Evolutionary conservation across 192 early-diverging fungal genomes (phyloP), one percentile per base, ranked within the genome.

Genomic region (Rhizophagus clarus): DNA sequence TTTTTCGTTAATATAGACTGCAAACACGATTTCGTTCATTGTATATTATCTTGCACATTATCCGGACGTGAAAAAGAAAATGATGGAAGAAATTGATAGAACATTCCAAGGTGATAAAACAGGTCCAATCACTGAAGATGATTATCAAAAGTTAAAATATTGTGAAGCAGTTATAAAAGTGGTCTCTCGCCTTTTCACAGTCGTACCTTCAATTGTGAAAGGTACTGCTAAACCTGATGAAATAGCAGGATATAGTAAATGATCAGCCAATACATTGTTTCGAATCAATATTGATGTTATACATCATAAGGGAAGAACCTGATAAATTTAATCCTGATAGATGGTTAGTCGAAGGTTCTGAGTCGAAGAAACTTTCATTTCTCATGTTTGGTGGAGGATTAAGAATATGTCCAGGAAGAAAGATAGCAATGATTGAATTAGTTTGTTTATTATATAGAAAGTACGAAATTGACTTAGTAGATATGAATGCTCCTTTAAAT

Each of bases 201-300:
- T n/a, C n/a, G n/a, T n/a, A n/a, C n/a, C n/a, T n/a, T n/a, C n/a
- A n/a, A n/a, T n/a, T n/a, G n/a, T n/a, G n/a, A n/a, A n/a, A n/a
- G n/a, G n/a, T n/a, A n/a, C n/a, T n/a, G n/a, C n/a, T n/a, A n/a
- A n/a, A n/a, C n/a, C n/a, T n/a, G n/a, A n/a, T n/a, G n/a, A n/a
- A 62, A 61, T 76, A 26, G 74, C 29, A 61, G 74, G 74, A 76
- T 76, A 76, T n/a, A n/a, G n/a, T 61, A 17, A 61, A 61, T 76
- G 28, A 12, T 4, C 60, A 34, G 61, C 56, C 37, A 60, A 34
- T 2, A 62, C 29, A 29, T 12, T 45, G 34, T 24, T 56, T 51
- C 26, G 29, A 15, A n/a, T 45, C 14, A 49, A 73, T 51, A 10
- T 47, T 26, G 14, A 73, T 34, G 47, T 6, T 28, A 73, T 73